phyloP scores from a whole-genome alignment of 192 early-diverging fungal species.

The Globomyces pollinis-pini region DNA sequence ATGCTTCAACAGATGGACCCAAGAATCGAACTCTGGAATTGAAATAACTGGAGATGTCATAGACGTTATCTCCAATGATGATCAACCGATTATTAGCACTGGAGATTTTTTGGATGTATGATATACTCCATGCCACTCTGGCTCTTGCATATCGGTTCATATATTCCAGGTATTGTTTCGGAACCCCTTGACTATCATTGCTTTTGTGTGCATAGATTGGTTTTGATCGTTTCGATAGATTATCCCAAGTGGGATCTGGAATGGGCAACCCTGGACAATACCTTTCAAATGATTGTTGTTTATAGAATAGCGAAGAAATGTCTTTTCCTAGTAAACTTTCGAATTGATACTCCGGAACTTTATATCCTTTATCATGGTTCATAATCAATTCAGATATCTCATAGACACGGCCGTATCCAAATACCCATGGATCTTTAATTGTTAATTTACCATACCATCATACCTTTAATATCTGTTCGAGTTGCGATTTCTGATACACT shows the following conservation, averaged over 20 bases:
- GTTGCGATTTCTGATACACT: not conserved
- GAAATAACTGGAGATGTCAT: constrained; percentile 45
- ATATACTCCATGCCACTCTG: constrained; percentile 31
- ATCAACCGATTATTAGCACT: constrained; percentile 20
- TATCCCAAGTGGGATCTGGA: constrained; percentile 30
- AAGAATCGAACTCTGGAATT: constrained; percentile 15
- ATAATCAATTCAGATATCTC: constrained; percentile 26
- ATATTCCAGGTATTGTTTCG: constrained; percentile 32
- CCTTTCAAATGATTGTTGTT: not conserved
- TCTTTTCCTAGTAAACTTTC: constrained; percentile 25
- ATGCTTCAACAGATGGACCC: constrained; percentile 13
- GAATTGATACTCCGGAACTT: not conserved
- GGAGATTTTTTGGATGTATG: constrained; percentile 14
- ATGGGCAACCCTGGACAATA: constrained; percentile 11
- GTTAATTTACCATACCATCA: too few relatives aligned
- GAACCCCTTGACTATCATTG: constrained; percentile 7
- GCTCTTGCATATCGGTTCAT: constrained; percentile 41
- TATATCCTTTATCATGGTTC: constrained; percentile 13
- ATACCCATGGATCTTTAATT: constrained; percentile 31
- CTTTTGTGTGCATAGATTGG: not conserved
- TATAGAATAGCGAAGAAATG: constrained; percentile 36
- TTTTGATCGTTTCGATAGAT: constrained; percentile 11
- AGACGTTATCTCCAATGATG: constrained; percentile 46
- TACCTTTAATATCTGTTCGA: not conserved
- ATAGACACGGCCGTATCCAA: constrained; percentile 31